Evolutionary conservation across 1,284 basidiomycete genomes (phyloP).

Genomic region (Cutaneotrichosporon cutaneum): DNA sequence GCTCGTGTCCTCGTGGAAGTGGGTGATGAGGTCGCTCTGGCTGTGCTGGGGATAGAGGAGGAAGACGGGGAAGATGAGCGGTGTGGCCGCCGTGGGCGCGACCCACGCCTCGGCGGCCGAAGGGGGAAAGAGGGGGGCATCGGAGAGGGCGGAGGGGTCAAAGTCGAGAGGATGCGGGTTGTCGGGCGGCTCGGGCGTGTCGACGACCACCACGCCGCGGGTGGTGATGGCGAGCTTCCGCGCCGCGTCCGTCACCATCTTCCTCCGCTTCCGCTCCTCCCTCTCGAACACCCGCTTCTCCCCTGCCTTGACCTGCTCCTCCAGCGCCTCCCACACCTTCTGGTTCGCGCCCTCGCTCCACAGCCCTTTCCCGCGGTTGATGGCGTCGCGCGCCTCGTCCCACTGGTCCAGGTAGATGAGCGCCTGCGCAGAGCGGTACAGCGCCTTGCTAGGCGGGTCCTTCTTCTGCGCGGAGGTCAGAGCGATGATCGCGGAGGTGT

Average conservation of each 20-base stretch:
- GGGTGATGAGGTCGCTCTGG: constrained; percentile 81
- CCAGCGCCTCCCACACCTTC: constrained; percentile 26
- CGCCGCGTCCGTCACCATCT: constrained; percentile 35
- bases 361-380: constrained; percentile 56
- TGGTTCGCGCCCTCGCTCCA: constrained; percentile 26
- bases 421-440: constrained; percentile 76
- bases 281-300: constrained; percentile 34
- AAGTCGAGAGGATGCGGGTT: constrained; percentile 59
- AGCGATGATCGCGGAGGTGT: constrained; percentile 72
- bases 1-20: constrained; percentile 81
- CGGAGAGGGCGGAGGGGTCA: constrained; percentile 50
- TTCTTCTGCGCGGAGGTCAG: constrained; percentile 56
- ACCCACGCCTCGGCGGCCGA: constrained; percentile 60
- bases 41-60: constrained; percentile 89
- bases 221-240: constrained; percentile 36
- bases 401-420: constrained; percentile 68
- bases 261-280: constrained; percentile 40
- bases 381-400: constrained; percentile 78
- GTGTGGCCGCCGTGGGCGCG: constrained; percentile 55
- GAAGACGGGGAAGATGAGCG: constrained; percentile 81
- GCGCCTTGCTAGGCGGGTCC: constrained; percentile 67
- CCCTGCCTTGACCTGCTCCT: constrained; percentile 29
- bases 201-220: constrained; percentile 42
- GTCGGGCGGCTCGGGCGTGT: constrained; percentile 57
- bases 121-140: constrained; percentile 27